These are phyloP conservation scores for Tulasnella calospora DNA, from an alignment of 768 basidiomycete species.

Conservation along the genomic window DNA sequence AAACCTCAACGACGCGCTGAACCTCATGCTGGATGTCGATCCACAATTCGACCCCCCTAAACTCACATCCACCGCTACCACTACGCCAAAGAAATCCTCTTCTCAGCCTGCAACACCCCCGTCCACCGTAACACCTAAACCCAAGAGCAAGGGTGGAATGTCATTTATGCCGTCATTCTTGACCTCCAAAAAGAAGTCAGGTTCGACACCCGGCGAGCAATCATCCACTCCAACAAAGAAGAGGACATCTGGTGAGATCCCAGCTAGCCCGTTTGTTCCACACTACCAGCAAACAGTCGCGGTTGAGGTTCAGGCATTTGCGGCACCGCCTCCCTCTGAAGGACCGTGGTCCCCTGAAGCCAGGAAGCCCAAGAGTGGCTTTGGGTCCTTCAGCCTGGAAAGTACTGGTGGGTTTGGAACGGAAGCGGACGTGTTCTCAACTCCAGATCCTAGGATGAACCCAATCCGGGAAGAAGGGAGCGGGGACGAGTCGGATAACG, in stretches of 20 bases:
- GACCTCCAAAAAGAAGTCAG: conserved; percentile 9
- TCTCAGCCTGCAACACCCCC: conserved; percentile 31
- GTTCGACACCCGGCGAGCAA: not conserved
- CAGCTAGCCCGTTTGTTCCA: conserved; percentile 70
- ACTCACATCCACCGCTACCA: conserved; percentile 41
- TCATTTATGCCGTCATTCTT: conserved; percentile 24
- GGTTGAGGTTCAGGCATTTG: conserved; percentile 65
- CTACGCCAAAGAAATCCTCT: conserved; percentile 38
- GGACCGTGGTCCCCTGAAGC: conserved; percentile 59
- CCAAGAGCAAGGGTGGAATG: conserved; percentile 12
- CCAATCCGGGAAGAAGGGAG: conserved; percentile 28
- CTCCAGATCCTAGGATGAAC: conserved; percentile 30
- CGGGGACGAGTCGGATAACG: conserved; percentile 35
- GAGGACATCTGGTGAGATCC: conserved; percentile 36
- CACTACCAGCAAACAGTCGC: conserved; percentile 78
- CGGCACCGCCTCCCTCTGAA: conserved; percentile 53
- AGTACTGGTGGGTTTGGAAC: conserved; percentile 35
- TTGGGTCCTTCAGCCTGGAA: conserved; percentile 14
- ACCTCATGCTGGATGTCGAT: conserved; percentile 53
- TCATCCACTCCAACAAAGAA: conserved; percentile 36
- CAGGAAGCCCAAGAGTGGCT: not conserved
- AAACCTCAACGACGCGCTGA: conserved; percentile 85
- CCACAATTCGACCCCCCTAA: conserved; percentile 42
- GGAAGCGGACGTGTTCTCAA: conserved; percentile 23
- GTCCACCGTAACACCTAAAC: conserved; percentile 31